Base-by-base conservation (phyloP, 257 asterid species). In the Nemophila menziesii region DNA sequence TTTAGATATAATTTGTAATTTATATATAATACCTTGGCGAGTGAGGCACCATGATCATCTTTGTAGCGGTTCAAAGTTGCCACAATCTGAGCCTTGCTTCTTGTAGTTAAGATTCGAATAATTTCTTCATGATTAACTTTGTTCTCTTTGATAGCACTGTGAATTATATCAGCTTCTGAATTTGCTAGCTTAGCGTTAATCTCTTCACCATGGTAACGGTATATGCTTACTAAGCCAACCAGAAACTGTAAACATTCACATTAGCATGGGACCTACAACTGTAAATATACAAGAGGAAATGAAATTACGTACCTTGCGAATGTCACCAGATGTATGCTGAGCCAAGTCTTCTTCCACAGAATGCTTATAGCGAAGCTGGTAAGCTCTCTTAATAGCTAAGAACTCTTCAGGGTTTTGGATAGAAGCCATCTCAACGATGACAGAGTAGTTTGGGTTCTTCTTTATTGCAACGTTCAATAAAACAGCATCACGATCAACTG, bases 291-390 rank as follows among this genome's bases (percentile, higher is more conserved):
- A 2, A n/a, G 29, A 24, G 11, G n/a, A n/a, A n/a, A n/a, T n/a
- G n/a, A 5, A 4, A 5, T 16, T 22, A 22, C 53, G 0, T 38
- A 61, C 95, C 78, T 65, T 68, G 50, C 93, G 93, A 6, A 78
- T 19, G 38, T 73, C 73, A 22, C 67, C 81, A 0, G 61, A 49
- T 34, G 81, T 60, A 33, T 76, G 77, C 8, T 68, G 68, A 26
- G 93, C 86, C 51, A 86, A 39, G 46, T 78, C 92, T 26, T 86
- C 96, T 55, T 86, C 96, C 11, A 86, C 5, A 4, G 92, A 78
- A 53, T 27, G 83, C 58, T 71, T 78, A 60, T 46, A 81, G 43
- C 92, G 85, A 8, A 15, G 47, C 53, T 73, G 85, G 44, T 85
- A 85, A 20, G 92, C 87, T 0, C 82, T 72, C 46, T 74, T 83